Conservation (phyloP, 1,284 basidiomycete species). For the Naganishia sp. region DNA sequence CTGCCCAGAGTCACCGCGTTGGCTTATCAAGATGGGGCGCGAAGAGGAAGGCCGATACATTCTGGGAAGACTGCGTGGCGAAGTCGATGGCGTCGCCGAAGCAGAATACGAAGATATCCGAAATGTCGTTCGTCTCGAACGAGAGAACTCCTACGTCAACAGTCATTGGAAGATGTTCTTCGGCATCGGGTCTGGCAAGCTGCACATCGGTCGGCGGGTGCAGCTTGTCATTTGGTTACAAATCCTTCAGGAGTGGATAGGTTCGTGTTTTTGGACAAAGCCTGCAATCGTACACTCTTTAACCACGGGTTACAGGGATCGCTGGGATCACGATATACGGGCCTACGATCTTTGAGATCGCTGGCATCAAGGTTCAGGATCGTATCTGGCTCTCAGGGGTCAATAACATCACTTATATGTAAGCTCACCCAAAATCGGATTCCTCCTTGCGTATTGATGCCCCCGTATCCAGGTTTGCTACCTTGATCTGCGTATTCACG, state of each 20-base stretch:
- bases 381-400: conserved; percentile 43
- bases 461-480: conserved; percentile 29
- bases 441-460: conserved; percentile 11
- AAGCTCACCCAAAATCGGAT: conserved; percentile 9
- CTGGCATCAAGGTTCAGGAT: conserved; percentile 45
- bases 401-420: conserved; percentile 45
- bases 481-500: conserved; percentile 43
- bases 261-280: conserved; percentile 11
- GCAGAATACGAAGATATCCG: conserved; percentile 38
- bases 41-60: conserved; percentile 41
- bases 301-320: no score
- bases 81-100: conserved; percentile 35
- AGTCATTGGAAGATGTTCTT: conserved; percentile 40
- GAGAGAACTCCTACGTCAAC: conserved; percentile 29
- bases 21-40: conserved; percentile 41
- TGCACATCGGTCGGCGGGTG: conserved; percentile 37
- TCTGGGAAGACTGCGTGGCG: conserved; percentile 36
- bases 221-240: conserved; percentile 45
- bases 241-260: conserved; percentile 45
- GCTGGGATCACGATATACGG: no score
- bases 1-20: conserved; percentile 42
- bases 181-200: conserved; percentile 29
- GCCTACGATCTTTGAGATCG: conserved; percentile 38
- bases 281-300: conserved; percentile 17
- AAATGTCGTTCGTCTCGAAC: conserved; percentile 37